Conservation (phyloP, 805 yeast species). For the Metschnikowia aberdeeniae region DNA sequence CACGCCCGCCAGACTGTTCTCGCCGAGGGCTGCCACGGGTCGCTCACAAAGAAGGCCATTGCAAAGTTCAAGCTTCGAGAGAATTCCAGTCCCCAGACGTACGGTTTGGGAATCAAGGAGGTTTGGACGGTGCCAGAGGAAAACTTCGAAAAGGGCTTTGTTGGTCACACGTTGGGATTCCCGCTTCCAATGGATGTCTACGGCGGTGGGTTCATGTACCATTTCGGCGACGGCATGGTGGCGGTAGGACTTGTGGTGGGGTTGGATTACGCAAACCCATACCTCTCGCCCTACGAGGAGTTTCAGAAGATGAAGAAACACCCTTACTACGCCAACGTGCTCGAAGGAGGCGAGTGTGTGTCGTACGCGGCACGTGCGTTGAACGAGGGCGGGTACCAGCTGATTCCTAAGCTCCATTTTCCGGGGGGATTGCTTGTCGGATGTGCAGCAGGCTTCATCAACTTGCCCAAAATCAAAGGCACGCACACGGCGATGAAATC, state of each 20-base stretch:
- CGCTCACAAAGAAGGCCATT: constrained; percentile 75
- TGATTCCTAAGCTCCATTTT: constrained; percentile 84
- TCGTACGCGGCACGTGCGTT: constrained; percentile 95
- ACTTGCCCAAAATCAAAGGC: constrained; percentile 96
- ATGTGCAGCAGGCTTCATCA: constrained; percentile 93
- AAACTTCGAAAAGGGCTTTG: constrained; percentile 74
- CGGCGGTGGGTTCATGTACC: constrained; percentile 98
- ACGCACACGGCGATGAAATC: constrained; percentile 96
- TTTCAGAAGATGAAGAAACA: constrained; percentile 93
- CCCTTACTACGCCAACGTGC: constrained; percentile 69
- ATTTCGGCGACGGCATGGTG: constrained; percentile 90
- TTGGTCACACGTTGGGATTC: constrained; percentile 84
- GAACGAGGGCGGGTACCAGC: constrained; percentile 95
- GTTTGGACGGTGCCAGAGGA: constrained; percentile 92
- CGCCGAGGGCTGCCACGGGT: constrained; percentile 99
- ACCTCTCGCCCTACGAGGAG: constrained; percentile 92
- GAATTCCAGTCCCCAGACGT: constrained; percentile 72
- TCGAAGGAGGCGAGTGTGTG: constrained; percentile 87
- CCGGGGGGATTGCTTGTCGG: constrained; percentile 98
- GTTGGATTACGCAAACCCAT: constrained; percentile 90
- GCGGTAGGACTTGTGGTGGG: constrained; percentile 94
- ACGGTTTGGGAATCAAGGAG: constrained; percentile 94
- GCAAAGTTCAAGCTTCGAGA: constrained; percentile 64
- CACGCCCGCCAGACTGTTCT: constrained; percentile 84
- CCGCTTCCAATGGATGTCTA: constrained; percentile 73